phyloP scores from a whole-genome alignment of 306 rosid species.

The Vigna angularis region DNA sequence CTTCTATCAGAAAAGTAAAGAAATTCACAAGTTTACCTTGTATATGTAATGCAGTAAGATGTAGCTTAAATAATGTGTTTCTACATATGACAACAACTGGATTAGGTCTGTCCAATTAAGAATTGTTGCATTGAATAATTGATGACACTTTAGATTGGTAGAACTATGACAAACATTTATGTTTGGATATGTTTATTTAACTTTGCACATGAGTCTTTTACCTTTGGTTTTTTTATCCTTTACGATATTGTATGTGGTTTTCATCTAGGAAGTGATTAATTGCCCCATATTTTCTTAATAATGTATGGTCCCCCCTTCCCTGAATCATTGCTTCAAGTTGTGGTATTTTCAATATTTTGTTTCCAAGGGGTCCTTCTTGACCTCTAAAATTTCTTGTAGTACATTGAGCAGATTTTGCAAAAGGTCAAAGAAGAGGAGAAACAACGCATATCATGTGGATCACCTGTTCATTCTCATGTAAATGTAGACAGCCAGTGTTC shows the following conservation, averaged over 20 bases:
- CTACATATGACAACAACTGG: not conserved
- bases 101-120: conserved; percentile 5
- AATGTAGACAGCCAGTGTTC: conserved; percentile 55
- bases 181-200: conserved; percentile 25
- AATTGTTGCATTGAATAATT: conserved; percentile 19
- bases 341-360: conserved; percentile 45
- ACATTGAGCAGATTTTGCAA: conserved; percentile 65
- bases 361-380: conserved; percentile 50
- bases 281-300: conserved; percentile 33
- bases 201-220: not conserved
- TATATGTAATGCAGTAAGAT: not conserved
- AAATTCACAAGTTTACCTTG: not conserved
- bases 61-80: not conserved
- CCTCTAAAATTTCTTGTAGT: conserved; percentile 57
- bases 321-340: conserved; percentile 10
- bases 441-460: conserved; percentile 61
- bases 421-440: conserved; percentile 69
- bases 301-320: too few species aligned
- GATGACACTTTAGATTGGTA: conserved; percentile 5
- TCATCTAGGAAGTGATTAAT: conserved; percentile 26
- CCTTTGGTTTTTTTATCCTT: conserved; percentile 7
- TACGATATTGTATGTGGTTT: conserved; percentile 1
- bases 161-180: conserved; percentile 16
- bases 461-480: conserved; percentile 56
- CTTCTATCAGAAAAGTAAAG: not conserved